Conservation (phyloP, 805 yeast genomes). For the Priceomyces fermenticarens region DNA sequence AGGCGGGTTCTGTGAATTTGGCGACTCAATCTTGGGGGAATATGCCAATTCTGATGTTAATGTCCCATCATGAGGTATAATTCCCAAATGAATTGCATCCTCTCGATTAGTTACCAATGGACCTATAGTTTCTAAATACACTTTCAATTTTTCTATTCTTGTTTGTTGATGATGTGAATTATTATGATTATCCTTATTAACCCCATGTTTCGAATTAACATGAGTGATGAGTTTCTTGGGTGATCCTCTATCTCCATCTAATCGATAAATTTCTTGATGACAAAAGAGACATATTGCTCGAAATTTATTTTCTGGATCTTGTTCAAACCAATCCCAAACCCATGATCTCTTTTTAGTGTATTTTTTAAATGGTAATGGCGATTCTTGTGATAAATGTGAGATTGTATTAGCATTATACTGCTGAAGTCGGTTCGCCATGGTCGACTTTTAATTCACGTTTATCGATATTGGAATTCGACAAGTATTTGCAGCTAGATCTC, state of each 20-base stretch:
- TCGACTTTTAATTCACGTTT: slow-evolving; percentile 5
- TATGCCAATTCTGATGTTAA: not conserved
- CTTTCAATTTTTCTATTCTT: slow-evolving; percentile 9
- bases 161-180: slow-evolving; percentile 1
- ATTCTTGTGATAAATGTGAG: slow-evolving; percentile 13
- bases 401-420: slow-evolving; percentile 11
- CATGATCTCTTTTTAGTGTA: slow-evolving; percentile 15
- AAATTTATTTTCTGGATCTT: slow-evolving; percentile 14
- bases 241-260: slow-evolving; percentile 16
- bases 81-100: slow-evolving; percentile 8
- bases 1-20: no score
- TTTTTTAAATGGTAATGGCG: slow-evolving; percentile 14
- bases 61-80: slow-evolving; percentile 5
- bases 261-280: slow-evolving; percentile 13
- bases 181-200: slow-evolving; percentile 11
- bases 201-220: slow-evolving; percentile 14
- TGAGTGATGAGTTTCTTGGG: slow-evolving; percentile 16
- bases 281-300: slow-evolving; percentile 15
- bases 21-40: not conserved
- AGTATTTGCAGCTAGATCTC: not conserved
- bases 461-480: not conserved
- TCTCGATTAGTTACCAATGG: slow-evolving; percentile 12
- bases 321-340: slow-evolving; percentile 19
- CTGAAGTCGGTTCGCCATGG: slow-evolving; percentile 11
- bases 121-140: slow-evolving; percentile 7